phyloP scores from a whole-genome alignment of 495 filamentous ascomycete genomes.

The Elasticomyces elasticus region DNA sequence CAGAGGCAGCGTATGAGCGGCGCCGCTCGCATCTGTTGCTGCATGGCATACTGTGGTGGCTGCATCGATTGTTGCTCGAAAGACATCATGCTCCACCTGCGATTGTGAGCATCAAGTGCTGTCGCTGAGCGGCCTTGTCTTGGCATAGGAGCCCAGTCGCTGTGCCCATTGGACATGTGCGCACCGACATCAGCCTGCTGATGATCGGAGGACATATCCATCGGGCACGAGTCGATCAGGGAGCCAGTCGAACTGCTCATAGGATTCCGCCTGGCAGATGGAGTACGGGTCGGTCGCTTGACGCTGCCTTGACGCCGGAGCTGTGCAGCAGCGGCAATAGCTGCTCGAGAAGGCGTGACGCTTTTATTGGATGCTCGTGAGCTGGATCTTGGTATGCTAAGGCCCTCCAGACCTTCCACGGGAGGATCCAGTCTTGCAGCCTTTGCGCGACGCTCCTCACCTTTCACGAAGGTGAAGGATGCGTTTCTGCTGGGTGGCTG shows the following conservation, averaged over 20 bases:
- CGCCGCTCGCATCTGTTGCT: neutral
- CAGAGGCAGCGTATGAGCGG: conserved; percentile 62
- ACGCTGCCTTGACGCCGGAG: conserved; percentile 16
- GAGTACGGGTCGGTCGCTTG: conserved; percentile 1
- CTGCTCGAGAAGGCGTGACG: conserved; percentile 15
- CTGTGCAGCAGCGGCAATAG: conserved; percentile 15
- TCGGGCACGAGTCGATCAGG: conserved; percentile 14
- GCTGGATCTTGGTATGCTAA: conserved; percentile 23
- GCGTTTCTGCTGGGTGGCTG: conserved; percentile 22
- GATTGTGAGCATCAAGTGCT: conserved; percentile 30
- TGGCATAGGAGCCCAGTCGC: neutral
- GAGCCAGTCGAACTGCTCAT: conserved; percentile 5
- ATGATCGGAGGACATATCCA: conserved; percentile 7
- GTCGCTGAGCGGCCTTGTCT: neutral
- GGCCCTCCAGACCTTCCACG: conserved; percentile 24
- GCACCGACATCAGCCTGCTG: neutral
- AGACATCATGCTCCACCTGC: conserved; percentile 32
- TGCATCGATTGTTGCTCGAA: conserved; percentile 25
- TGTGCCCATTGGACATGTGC: neutral
- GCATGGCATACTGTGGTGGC: conserved; percentile 20
- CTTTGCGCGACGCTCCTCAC: conserved; percentile 23
- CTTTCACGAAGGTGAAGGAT: conserved; percentile 28
- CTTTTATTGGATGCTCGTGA: conserved; percentile 24
- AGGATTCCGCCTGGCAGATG: neutral
- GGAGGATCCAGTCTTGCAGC: conserved; percentile 26